phyloP scores from a whole-genome alignment of 2,329 filamentous ascomycete species.

The Hysterium pulicare region DNA sequence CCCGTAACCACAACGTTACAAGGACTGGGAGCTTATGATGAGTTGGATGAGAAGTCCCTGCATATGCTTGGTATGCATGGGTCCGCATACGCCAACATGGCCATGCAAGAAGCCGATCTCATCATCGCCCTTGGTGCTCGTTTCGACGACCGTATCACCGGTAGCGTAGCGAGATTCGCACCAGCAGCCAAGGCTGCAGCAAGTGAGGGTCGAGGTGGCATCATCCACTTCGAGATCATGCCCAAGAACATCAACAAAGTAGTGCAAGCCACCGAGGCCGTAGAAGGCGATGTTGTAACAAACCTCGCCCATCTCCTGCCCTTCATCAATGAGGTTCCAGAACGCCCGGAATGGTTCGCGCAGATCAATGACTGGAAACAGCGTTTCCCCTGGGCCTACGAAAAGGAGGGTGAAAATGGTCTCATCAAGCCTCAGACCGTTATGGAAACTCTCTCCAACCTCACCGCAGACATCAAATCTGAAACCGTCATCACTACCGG shows the following conservation, averaged over 20 bases:
- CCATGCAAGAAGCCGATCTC: slow-evolving; percentile 94
- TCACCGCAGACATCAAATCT: slow-evolving; percentile 77
- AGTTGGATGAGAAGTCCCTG: slow-evolving; percentile 87
- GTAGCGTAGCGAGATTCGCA: slow-evolving; percentile 78
- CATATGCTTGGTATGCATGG: slow-evolving; percentile 99
- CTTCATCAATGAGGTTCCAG: slow-evolving; percentile 59
- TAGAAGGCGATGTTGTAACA: slow-evolving; percentile 84
- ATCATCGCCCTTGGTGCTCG: slow-evolving; percentile 91
- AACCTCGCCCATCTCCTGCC: slow-evolving; percentile 77
- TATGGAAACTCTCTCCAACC: slow-evolving; percentile 83
- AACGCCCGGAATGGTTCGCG: slow-evolving; percentile 80
- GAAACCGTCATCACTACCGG: slow-evolving; percentile 87
- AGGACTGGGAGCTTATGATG: slow-evolving; percentile 87
- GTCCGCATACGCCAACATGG: slow-evolving; percentile 94
- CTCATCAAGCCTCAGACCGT: slow-evolving; percentile 92
- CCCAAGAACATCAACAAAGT: slow-evolving; percentile 99
- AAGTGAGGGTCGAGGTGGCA: slow-evolving; percentile 81
- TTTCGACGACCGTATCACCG: slow-evolving; percentile 94
- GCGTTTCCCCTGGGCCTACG: slow-evolving; percentile 85
- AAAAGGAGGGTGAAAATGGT: slow-evolving; percentile 70
- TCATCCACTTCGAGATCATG: slow-evolving; percentile 97
- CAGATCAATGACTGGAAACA: slow-evolving; percentile 90
- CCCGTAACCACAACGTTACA: slow-evolving; percentile 96
- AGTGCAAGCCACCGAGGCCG: slow-evolving; percentile 89
- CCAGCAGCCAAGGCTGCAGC: slow-evolving; percentile 83